Evolutionary conservation across 352 stramenopile species (phyloP).

Genomic region (Phytophthora constricta): DNA sequence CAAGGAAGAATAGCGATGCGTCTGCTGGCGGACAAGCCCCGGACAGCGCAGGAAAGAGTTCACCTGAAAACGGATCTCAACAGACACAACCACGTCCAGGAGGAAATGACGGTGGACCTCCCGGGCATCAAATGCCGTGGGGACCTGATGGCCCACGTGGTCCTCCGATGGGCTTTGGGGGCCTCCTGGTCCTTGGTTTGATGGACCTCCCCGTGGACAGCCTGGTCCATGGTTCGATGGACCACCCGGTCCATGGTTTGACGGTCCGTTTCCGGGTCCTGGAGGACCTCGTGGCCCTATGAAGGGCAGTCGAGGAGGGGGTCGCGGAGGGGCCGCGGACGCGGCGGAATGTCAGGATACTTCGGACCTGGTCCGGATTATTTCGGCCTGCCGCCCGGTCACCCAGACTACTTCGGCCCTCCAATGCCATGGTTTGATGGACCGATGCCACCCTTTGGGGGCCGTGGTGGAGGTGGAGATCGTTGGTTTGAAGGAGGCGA

Average conservation of each 20-base stretch:
- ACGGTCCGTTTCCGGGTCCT: slow-evolving; percentile 71
- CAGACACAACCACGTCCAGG: slow-evolving; percentile 42
- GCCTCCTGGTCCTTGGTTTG: slow-evolving; percentile 70
- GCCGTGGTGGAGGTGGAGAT: slow-evolving; percentile 47
- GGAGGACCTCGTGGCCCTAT: slow-evolving; percentile 40
- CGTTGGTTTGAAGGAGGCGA: slow-evolving; percentile 53
- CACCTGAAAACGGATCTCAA: slow-evolving; percentile 17
- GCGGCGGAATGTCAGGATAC: slow-evolving; percentile 58
- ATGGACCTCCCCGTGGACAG: slow-evolving; percentile 60
- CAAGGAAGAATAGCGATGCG: slow-evolving; percentile 31
- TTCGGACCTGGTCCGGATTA: slow-evolving; percentile 78
- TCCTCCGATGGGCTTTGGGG: slow-evolving; percentile 63
- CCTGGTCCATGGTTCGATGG: slow-evolving; percentile 82
- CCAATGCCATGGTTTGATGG: slow-evolving; percentile 78
- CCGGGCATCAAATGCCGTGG: slow-evolving; percentile 36
- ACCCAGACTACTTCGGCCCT: slow-evolving; percentile 81
- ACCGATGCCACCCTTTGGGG: slow-evolving; percentile 52
- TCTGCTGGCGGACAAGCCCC: slow-evolving; percentile 20
- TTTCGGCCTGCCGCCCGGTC: slow-evolving; percentile 72
- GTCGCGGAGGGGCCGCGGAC: slow-evolving; percentile 44
- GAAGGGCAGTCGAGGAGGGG: slow-evolving; percentile 58
- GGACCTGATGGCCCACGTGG: slow-evolving; percentile 47
- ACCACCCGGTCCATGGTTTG: slow-evolving; percentile 77
- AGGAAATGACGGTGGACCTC: slow-evolving; percentile 35
- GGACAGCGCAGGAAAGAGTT: slow-evolving; percentile 33